Percentiles rank a stretch among this genome's conserved stretches.
phyloP scores from a whole-genome alignment of 2,329 filamentous ascomycete genomes.

The Capronia americana region DNA sequence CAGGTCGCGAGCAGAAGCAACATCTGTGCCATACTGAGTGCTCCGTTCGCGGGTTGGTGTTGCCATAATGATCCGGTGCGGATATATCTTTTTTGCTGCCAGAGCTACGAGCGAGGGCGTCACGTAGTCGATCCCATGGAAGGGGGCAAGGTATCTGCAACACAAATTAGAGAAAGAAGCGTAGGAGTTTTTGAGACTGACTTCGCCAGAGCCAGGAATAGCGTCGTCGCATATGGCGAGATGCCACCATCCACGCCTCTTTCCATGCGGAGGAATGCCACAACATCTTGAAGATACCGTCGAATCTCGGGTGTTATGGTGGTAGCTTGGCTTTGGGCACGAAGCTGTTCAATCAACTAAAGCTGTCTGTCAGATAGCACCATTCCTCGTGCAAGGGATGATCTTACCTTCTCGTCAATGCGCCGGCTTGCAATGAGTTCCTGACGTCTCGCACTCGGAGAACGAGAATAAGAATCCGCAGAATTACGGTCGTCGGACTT shows the following conservation, averaged over 20 bases:
- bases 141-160: conserved; percentile 70
- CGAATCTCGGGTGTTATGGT: conserved; percentile 76
- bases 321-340: conserved; percentile 63
- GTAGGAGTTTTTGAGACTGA: conserved; percentile 44
- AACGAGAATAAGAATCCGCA: conserved; percentile 23
- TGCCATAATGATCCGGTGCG: conserved; percentile 79
- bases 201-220: conserved; percentile 73
- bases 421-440: conserved; percentile 26
- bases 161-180: conserved; percentile 20
- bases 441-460: conserved; percentile 20
- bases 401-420: conserved; percentile 40
- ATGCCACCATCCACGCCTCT: conserved; percentile 81
- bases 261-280: conserved; percentile 85
- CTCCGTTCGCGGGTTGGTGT: conserved; percentile 77
- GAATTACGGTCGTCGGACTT: conserved; percentile 25
- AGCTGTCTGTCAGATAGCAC: neutral
- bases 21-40: conserved; percentile 88
- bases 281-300: conserved; percentile 85
- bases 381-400: neutral
- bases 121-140: conserved; percentile 80
- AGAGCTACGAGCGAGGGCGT: conserved; percentile 83
- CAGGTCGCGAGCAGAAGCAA: conserved; percentile 64
- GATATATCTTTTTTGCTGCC: conserved; percentile 84
- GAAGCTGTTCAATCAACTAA: conserved; percentile 62
- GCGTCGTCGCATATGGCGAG: conserved; percentile 76